Conservation (phyloP, 345 rosid species). For the Boechera stricta region DNA sequence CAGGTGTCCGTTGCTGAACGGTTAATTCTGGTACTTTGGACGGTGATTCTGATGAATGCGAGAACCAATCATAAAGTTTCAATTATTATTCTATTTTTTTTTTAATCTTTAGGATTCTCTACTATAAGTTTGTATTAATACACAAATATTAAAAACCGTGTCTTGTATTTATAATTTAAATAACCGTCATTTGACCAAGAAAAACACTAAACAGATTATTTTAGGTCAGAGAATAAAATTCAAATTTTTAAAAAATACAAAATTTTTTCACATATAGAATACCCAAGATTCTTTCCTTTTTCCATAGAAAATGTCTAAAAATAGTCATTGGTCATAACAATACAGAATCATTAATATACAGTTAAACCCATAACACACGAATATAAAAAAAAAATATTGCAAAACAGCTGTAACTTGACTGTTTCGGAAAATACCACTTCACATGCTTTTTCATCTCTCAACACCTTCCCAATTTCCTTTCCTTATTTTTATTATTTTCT, state of each 20-base stretch:
- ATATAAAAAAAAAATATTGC: constrained; percentile 21
- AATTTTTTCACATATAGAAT: not conserved
- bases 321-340: constrained; percentile 1
- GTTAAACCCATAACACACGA: constrained; percentile 18
- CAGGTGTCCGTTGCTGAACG: constrained; percentile 49
- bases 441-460: constrained; percentile 35
- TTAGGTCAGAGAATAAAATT: constrained; percentile 6
- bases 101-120: constrained; percentile 14
- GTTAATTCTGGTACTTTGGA: constrained; percentile 48
- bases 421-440: constrained; percentile 41
- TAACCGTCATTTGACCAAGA: not conserved
- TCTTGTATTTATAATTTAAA: not conserved
- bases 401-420: constrained; percentile 45
- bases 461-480: constrained; percentile 21
- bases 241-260: not conserved
- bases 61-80: not conserved
- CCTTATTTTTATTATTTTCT: not conserved
- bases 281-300: not conserved
- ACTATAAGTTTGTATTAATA: not conserved
- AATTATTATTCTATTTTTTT: not conserved
- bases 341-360: constrained; percentile 21
- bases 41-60: constrained; percentile 39
- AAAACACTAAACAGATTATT: not conserved
- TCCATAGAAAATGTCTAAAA: not conserved
- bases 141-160: not conserved